Conservation (phyloP, 768 basidiomycete species). For the Serendipita sp. region DNA sequence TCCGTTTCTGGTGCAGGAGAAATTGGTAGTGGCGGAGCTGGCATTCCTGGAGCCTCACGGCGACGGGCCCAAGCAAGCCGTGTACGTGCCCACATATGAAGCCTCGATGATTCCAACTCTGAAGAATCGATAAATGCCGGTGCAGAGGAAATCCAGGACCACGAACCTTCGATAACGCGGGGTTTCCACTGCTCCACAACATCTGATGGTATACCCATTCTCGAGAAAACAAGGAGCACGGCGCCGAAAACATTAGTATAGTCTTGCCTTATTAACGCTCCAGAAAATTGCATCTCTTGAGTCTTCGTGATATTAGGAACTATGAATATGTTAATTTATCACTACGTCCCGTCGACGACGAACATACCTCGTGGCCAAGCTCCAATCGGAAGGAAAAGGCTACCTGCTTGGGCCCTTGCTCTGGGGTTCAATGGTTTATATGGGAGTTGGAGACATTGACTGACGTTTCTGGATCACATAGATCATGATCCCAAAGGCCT, state of each 20-base stretch:
- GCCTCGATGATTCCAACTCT: background rate
- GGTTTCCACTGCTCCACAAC: background rate
- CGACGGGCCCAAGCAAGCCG: background rate
- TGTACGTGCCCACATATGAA: background rate
- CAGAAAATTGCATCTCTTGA: background rate
- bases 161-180: background rate
- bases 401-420: background rate
- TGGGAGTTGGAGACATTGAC: background rate
- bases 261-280: background rate
- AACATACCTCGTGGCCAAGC: background rate
- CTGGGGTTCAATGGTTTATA: background rate
- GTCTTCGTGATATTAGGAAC: background rate
- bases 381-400: conserved; percentile 1
- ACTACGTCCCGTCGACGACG: background rate
- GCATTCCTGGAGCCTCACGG: background rate
- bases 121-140: background rate
- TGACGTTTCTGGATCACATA: background rate
- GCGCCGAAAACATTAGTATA: background rate
- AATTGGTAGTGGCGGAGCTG: background rate
- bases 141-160: background rate
- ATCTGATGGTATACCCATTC: background rate
- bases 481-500: background rate
- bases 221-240: background rate
- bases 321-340: background rate
- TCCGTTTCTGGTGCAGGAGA: background rate